These are phyloP conservation scores for Boletus sp. DNA, from an alignment of 768 basidiomycete species.

Conservation along the genomic window DNA sequence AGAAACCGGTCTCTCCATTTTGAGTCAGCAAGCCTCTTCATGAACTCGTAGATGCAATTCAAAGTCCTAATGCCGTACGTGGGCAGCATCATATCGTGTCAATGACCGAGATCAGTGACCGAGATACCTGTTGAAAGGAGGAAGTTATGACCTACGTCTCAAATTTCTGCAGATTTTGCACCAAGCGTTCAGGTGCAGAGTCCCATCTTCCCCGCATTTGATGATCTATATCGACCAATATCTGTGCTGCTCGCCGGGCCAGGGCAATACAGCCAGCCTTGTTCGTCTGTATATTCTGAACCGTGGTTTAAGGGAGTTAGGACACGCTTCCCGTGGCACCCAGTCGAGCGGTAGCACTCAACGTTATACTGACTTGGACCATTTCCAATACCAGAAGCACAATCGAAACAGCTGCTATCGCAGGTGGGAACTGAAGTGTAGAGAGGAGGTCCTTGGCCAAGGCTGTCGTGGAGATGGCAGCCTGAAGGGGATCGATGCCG, in stretches of 20 bases:
- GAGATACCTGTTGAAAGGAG: neutral
- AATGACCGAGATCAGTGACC: neutral
- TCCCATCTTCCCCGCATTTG: slow-evolving; percentile 47
- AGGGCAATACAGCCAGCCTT: slow-evolving; percentile 39
- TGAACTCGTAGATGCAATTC: slow-evolving; percentile 38
- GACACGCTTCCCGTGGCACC: neutral
- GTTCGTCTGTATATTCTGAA: slow-evolving; percentile 35
- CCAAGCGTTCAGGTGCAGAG: slow-evolving; percentile 38
- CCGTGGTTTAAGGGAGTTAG: neutral
- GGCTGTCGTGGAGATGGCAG: slow-evolving; percentile 30
- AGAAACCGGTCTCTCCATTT: slow-evolving; percentile 44
- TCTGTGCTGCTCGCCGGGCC: slow-evolving; percentile 40
- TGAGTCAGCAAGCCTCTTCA: slow-evolving; percentile 37
- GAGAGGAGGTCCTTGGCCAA: slow-evolving; percentile 33
- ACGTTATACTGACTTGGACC: slow-evolving; percentile 36
- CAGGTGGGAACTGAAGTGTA: slow-evolving; percentile 42
- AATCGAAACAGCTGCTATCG: slow-evolving; percentile 38
- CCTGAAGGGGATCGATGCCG: slow-evolving; percentile 28
- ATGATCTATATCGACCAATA: slow-evolving; percentile 42
- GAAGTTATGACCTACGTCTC: slow-evolving; percentile 33
- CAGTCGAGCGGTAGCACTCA: neutral
- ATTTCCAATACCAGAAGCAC: slow-evolving; percentile 46
- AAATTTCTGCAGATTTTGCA: slow-evolving; percentile 41
- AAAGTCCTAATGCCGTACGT: slow-evolving; percentile 33
- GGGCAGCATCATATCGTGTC: neutral